Percentiles rank a stretch among this genome's conserved stretches.
Conservation (phyloP, 1,284 basidiomycete genomes). For the Fomitopsis schrenkii region DNA sequence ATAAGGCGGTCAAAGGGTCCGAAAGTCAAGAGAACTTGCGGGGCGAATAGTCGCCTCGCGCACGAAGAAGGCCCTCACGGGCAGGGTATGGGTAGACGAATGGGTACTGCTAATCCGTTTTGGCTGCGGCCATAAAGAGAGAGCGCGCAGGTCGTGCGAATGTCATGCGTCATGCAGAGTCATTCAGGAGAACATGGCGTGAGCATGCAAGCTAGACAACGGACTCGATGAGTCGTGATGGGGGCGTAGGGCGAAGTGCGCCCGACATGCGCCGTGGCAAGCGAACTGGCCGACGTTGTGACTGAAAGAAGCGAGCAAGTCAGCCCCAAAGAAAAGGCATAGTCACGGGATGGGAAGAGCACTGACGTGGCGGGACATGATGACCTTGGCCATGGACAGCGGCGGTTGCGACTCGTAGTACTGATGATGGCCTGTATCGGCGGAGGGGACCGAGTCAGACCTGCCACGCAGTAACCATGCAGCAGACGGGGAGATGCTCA, state of each 20-base stretch:
- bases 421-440: conserved; percentile 17
- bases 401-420: conserved; percentile 25
- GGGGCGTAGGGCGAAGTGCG: conserved; percentile 20
- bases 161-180: conserved; percentile 4
- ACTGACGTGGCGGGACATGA: conserved; percentile 34
- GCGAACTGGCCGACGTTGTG: conserved; percentile 25
- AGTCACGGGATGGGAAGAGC: conserved; percentile 14
- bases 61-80: background rate
- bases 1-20: background rate
- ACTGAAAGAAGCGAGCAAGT: conserved; percentile 10
- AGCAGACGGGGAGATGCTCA: conserved; percentile 7
- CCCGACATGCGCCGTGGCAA: conserved; percentile 23
- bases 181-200: background rate
- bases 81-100: background rate
- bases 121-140: background rate
- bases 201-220: conserved; percentile 10
- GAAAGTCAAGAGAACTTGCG: background rate
- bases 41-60: background rate
- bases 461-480: background rate
- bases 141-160: conserved; percentile 3
- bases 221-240: conserved; percentile 24
- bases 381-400: conserved; percentile 33
- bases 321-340: background rate
- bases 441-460: background rate
- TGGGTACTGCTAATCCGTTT: background rate